A percentile compares a stretch with the other conserved stretches of the same genome.
Evolutionary conservation across 805 yeast species (phyloP).

Genomic region (Wickerhamomyces alni): DNA sequence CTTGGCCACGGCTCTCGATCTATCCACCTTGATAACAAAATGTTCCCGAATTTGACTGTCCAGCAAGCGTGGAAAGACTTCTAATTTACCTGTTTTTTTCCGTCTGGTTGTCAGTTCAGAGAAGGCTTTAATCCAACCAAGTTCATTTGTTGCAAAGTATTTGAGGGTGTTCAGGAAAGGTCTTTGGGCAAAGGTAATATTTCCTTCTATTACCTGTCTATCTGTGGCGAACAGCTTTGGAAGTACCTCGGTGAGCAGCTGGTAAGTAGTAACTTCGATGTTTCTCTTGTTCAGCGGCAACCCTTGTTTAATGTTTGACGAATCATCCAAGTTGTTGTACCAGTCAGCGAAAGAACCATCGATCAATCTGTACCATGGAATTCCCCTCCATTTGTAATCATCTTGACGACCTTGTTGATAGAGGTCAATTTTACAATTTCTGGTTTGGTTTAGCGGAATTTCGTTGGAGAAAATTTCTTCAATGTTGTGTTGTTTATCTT

Average conservation of each 20-base stretch:
- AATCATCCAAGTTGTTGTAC: background rate
- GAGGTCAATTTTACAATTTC: no score
- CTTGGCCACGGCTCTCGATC: background rate
- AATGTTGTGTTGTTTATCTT: background rate
- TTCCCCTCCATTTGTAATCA: background rate
- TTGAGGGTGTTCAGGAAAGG: background rate
- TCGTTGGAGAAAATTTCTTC: background rate
- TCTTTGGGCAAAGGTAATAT: no score
- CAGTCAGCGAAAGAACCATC: background rate
- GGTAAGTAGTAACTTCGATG: background rate
- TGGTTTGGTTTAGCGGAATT: no score
- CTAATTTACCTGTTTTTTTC: background rate
- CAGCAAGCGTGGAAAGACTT: background rate
- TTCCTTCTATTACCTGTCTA: no score
- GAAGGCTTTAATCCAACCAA: background rate
- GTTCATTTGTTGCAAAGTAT: background rate
- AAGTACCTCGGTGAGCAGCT: background rate
- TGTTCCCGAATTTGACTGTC: background rate
- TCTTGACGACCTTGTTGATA: no score
- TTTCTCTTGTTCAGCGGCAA: no score
- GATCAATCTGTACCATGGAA: background rate
- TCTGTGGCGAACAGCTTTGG: no score
- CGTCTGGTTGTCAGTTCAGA: background rate
- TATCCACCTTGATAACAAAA: background rate
- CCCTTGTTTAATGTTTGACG: background rate